phyloP scores from a whole-genome alignment of 2,329 filamentous ascomycete species.

The Penicillium paneum region DNA sequence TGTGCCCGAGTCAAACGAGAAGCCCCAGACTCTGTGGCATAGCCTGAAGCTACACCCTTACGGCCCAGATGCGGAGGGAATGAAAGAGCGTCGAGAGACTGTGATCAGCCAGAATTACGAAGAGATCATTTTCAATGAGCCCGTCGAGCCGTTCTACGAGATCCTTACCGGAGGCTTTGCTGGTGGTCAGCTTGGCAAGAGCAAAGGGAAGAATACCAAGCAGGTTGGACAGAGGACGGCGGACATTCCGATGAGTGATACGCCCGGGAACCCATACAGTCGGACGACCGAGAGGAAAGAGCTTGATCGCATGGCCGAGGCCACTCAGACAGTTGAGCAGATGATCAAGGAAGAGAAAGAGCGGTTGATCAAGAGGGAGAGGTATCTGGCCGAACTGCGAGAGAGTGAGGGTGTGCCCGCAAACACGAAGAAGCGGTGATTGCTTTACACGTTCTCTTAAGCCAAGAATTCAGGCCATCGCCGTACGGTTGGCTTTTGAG shows the following conservation, averaged over 20 bases:
- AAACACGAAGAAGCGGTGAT: constrained; percentile 43
- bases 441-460: not conserved
- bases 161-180: constrained; percentile 69
- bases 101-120: constrained; percentile 83
- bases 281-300: constrained; percentile 68
- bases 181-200: constrained; percentile 48
- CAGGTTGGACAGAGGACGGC: constrained; percentile 61
- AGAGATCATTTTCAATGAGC: constrained; percentile 96
- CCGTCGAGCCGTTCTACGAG: constrained; percentile 87
- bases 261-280: constrained; percentile 69
- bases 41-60: constrained; percentile 89
- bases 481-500: not conserved
- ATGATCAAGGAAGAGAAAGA: constrained; percentile 65
- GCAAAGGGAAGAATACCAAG: constrained; percentile 56
- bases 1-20: constrained; percentile 80
- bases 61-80: constrained; percentile 70
- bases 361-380: constrained; percentile 59
- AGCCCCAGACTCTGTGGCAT: constrained; percentile 93
- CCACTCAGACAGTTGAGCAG: constrained; percentile 57
- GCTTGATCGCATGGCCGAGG: constrained; percentile 60
- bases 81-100: constrained; percentile 61
- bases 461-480: not conserved
- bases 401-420: constrained; percentile 44
- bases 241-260: constrained; percentile 67
- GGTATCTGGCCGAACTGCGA: constrained; percentile 53